Percentiles rank a stretch among this genome's conserved stretches.
Conservation (phyloP, 2,329 filamentous ascomycete species). For the Orbilia blumenaviensis region DNA sequence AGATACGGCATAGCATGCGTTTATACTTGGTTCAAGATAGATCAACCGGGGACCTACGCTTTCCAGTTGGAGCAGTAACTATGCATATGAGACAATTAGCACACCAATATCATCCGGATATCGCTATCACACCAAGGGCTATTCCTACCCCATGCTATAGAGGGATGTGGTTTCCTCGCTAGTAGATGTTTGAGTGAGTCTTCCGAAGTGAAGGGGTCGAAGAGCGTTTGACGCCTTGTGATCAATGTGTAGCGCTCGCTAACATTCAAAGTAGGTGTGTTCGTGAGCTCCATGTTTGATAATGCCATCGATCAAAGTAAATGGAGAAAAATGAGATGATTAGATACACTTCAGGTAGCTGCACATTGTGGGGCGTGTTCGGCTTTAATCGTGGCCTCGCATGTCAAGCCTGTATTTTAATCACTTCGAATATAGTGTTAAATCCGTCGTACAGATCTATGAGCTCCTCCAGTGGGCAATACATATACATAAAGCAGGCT, state of each 20-base stretch:
- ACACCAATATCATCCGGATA: neutral
- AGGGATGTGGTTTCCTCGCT: constrained; percentile 15
- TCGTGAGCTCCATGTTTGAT: neutral
- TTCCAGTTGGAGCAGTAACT: constrained; percentile 49
- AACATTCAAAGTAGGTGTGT: neutral
- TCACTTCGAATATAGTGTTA: no score
- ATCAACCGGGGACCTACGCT: constrained; percentile 23
- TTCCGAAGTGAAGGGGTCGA: constrained; percentile 27
- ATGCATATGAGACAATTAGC: neutral
- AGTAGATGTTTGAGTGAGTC: constrained; percentile 22
- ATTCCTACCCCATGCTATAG: constrained; percentile 38
- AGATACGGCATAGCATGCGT: neutral
- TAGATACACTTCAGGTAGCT: no score
- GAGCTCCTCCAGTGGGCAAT: no score
- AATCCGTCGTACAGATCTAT: no score
- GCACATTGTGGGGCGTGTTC: no score
- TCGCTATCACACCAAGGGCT: neutral
- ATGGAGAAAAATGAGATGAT: no score
- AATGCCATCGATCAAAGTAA: no score
- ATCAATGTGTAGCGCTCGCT: constrained; percentile 24
- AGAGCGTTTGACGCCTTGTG: constrained; percentile 29
- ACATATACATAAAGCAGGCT: no score
- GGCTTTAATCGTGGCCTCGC: no score
- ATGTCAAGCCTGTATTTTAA: no score
- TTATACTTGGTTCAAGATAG: neutral